phyloP scores from a whole-genome alignment of 768 basidiomycete species.

The Tricholoma bakamatsutake region DNA sequence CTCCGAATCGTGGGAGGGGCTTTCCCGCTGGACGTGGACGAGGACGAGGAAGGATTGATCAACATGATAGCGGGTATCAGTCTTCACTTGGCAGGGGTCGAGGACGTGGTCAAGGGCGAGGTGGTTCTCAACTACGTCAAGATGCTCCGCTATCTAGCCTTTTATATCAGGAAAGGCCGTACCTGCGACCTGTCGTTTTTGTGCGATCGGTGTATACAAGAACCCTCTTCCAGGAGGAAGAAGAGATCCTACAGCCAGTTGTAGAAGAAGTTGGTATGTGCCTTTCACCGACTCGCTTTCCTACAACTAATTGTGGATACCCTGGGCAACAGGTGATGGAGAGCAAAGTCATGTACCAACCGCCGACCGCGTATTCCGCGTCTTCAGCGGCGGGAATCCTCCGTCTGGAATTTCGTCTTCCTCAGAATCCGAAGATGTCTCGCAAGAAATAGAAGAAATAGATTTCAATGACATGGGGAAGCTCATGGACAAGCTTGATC shows the following conservation, averaged over 20 bases:
- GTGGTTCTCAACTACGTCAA: conserved; percentile 26
- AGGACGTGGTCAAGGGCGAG: conserved; percentile 19
- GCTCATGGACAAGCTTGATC: conserved; percentile 28
- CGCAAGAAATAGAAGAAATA: conserved; percentile 47
- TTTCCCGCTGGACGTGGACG: conserved; percentile 12
- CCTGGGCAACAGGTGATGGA: conserved; percentile 32
- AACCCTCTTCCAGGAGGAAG: conserved; percentile 50
- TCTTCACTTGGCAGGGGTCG: conserved; percentile 10
- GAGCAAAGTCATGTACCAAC: conserved; percentile 60
- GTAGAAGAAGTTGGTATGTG: conserved; percentile 44
- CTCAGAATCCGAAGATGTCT: conserved; percentile 25
- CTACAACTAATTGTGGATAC: neutral
- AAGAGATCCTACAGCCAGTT: conserved; percentile 54
- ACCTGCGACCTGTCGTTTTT: conserved; percentile 63
- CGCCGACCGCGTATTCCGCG: conserved; percentile 55
- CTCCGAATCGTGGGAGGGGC: conserved; percentile 20
- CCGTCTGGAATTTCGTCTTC: conserved; percentile 17
- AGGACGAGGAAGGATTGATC: conserved; percentile 5
- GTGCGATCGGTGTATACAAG: conserved; percentile 51
- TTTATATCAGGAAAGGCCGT: conserved; percentile 52
- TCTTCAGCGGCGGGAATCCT: conserved; percentile 44
- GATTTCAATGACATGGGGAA: conserved; percentile 60
- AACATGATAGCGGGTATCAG: neutral
- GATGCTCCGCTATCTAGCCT: conserved; percentile 50
- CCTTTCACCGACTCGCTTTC: conserved; percentile 16